Evolutionary conservation across 352 stramenopile genomes (phyloP).

Genomic region (Phytophthora fragariaefolia): DNA sequence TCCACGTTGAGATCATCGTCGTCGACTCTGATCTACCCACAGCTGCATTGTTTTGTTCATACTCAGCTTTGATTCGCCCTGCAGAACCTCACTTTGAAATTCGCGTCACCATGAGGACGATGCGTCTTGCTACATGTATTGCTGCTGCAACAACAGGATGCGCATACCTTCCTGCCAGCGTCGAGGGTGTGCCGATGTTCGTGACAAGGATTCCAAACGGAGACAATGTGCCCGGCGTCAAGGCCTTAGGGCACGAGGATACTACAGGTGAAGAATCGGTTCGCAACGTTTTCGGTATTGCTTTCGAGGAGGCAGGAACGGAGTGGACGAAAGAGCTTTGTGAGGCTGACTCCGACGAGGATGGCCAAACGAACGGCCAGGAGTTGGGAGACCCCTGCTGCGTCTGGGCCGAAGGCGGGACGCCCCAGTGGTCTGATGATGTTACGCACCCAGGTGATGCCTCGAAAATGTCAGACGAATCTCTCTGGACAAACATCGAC

Average conservation of each 20-base stretch:
- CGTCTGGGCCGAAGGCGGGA: conserved; percentile 44
- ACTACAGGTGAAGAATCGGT: conserved; percentile 15
- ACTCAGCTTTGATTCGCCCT: neutral
- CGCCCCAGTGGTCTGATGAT: conserved; percentile 16
- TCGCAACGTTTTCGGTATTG: conserved; percentile 58
- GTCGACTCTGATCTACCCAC: conserved; percentile 19
- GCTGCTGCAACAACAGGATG: neutral
- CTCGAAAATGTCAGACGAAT: conserved; percentile 26
- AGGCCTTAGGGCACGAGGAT: conserved; percentile 44
- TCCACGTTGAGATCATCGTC: conserved; percentile 22
- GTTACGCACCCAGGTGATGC: conserved; percentile 40
- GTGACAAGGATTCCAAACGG: conserved; percentile 35
- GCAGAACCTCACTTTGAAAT: neutral
- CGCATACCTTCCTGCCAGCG: neutral
- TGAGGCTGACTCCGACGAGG: conserved; percentile 73
- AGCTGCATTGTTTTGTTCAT: neutral
- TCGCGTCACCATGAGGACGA: conserved; percentile 4
- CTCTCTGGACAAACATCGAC: conserved; percentile 26
- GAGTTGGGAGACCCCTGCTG: conserved; percentile 87
- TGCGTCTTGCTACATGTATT: neutral
- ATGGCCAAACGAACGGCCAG: conserved; percentile 85
- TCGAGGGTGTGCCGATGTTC: conserved; percentile 26
- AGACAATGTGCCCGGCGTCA: conserved; percentile 35
- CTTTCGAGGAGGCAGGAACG: conserved; percentile 37
- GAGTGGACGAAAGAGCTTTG: conserved; percentile 58